Evolutionary conservation across 345 rosid genomes (phyloP).

Genomic region (Cochlearia excelsa): DNA sequence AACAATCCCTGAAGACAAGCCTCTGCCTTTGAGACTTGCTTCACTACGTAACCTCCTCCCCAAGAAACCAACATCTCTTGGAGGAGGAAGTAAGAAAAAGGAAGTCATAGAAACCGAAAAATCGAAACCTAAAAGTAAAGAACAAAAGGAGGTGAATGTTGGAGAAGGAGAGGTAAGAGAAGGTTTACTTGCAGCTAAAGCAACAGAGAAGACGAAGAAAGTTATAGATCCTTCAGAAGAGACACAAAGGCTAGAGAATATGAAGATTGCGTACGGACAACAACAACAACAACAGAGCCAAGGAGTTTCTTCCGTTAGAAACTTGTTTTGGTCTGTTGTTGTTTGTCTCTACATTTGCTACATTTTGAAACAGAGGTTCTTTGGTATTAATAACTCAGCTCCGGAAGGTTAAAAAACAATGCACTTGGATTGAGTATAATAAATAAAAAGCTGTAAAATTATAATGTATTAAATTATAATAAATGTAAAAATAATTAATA

Average conservation of each 20-base stretch:
- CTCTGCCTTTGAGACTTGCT: conserved; percentile 30
- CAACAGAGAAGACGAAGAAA: conserved; percentile 29
- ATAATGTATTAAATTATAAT: conserved; percentile 13
- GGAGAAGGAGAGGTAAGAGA: conserved; percentile 20
- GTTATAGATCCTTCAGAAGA: conserved; percentile 31
- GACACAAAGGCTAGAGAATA: conserved; percentile 23
- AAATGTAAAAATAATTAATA: conserved; percentile 20
- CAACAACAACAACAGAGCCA: conserved; percentile 28
- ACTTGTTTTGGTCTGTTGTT: conserved; percentile 33
- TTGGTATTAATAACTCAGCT: conserved; percentile 15
- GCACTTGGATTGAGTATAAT: neutral
- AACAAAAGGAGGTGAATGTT: conserved; percentile 1
- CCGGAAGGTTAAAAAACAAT: conserved; percentile 14
- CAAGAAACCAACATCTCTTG: conserved; percentile 21
- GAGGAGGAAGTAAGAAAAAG: conserved; percentile 32
- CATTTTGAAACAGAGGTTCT: conserved; percentile 37
- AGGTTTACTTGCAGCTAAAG: conserved; percentile 35
- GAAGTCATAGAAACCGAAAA: conserved; percentile 25
- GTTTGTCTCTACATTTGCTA: conserved; percentile 34
- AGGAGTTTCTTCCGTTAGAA: conserved; percentile 24
- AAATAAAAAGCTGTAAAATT: conserved; percentile 15
- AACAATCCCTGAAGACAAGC: conserved; percentile 46
- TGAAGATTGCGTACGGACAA: conserved; percentile 12
- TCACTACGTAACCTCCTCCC: conserved; percentile 37
- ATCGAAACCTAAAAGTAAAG: conserved; percentile 19